phyloP scores from a whole-genome alignment of 2,329 filamentous ascomycete species.

The Fusarium longipes region DNA sequence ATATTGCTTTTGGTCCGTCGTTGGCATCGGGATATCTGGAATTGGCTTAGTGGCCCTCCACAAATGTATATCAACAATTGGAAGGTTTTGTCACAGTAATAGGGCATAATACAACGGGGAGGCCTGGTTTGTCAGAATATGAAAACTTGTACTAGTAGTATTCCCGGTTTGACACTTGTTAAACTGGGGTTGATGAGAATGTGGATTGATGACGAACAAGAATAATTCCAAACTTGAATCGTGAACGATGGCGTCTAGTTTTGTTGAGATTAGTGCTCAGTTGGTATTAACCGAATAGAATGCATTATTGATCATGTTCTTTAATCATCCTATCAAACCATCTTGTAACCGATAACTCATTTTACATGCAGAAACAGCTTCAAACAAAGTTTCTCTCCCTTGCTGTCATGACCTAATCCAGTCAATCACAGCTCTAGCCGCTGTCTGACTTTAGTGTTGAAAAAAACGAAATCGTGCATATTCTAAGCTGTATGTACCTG shows the following conservation, averaged over 20 bases:
- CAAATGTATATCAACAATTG: not conserved
- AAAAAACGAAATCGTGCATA: slow-evolving; percentile 25
- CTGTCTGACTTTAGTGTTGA: not conserved
- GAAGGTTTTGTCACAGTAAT: not conserved
- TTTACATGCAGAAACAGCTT: slow-evolving; percentile 1
- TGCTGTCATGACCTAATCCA: slow-evolving; percentile 12
- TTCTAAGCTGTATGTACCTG: slow-evolving; percentile 30
- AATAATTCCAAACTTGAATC: not conserved
- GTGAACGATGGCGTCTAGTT: slow-evolving; percentile 28
- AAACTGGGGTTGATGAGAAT: slow-evolving; percentile 10
- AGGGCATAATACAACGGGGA: not conserved
- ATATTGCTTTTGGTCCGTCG: slow-evolving; percentile 49
- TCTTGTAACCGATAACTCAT: not conserved
- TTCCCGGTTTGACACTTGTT: slow-evolving; percentile 14
- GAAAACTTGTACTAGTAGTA: slow-evolving; percentile 33
- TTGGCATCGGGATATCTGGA: slow-evolving; percentile 53
- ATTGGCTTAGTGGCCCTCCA: slow-evolving; percentile 37
- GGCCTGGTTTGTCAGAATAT: not conserved
- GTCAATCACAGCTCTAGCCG: slow-evolving; percentile 14
- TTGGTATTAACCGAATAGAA: not conserved
- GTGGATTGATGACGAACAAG: slow-evolving; percentile 17
- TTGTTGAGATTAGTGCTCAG: slow-evolving; percentile 8
- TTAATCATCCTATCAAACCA: slow-evolving; percentile 2
- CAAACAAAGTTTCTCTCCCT: slow-evolving; percentile 19
- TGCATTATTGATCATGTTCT: not conserved